These are phyloP conservation scores for Friedmanniomyces simplex DNA, from an alignment of 495 filamentous ascomycete species.

Conservation along the genomic window DNA sequence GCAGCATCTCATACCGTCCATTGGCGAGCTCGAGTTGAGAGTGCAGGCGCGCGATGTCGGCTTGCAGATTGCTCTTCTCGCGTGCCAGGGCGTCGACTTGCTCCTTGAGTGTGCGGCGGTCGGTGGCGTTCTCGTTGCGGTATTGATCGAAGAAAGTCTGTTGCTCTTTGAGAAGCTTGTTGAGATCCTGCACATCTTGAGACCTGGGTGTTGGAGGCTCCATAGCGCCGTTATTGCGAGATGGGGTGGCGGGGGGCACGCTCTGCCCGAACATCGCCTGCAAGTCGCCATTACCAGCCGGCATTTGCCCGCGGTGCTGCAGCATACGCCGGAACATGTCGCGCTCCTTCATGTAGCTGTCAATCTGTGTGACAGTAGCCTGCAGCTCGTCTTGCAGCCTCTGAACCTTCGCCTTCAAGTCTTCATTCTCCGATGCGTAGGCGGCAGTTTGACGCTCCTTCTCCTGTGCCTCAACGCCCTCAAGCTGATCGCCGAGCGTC, in stretches of 20 bases:
- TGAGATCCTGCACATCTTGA: slow-evolving; percentile 49
- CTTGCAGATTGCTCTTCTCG: slow-evolving; percentile 71
- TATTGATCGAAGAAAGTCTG: slow-evolving; percentile 86
- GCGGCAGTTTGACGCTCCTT: slow-evolving; percentile 58
- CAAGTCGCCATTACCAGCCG: slow-evolving; percentile 46
- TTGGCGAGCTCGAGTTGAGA: slow-evolving; percentile 71
- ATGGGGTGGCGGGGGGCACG: slow-evolving; percentile 36
- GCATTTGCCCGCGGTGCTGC: slow-evolving; percentile 58
- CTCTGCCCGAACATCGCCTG: slow-evolving; percentile 49
- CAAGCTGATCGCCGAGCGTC: slow-evolving; percentile 78
- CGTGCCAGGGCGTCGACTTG: slow-evolving; percentile 72
- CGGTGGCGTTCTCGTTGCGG: slow-evolving; percentile 68
- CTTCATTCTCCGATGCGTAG: slow-evolving; percentile 62
- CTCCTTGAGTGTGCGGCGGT: slow-evolving; percentile 69
- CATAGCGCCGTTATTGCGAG: slow-evolving; percentile 18
- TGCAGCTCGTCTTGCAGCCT: slow-evolving; percentile 63
- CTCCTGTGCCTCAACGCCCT: slow-evolving; percentile 70
- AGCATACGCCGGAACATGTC: slow-evolving; percentile 96
- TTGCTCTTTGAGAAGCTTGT: slow-evolving; percentile 65
- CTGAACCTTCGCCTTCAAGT: slow-evolving; percentile 51
- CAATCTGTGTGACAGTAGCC: slow-evolving; percentile 63
- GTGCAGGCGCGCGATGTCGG: slow-evolving; percentile 62
- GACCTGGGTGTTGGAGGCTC: slow-evolving; percentile 24
- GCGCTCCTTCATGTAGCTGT: slow-evolving; percentile 88
- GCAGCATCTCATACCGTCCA: slow-evolving; percentile 82